Evolutionary conservation across 192 early-diverging fungal genomes (phyloP).

Genomic region (Entomortierella chlamydospora): DNA sequence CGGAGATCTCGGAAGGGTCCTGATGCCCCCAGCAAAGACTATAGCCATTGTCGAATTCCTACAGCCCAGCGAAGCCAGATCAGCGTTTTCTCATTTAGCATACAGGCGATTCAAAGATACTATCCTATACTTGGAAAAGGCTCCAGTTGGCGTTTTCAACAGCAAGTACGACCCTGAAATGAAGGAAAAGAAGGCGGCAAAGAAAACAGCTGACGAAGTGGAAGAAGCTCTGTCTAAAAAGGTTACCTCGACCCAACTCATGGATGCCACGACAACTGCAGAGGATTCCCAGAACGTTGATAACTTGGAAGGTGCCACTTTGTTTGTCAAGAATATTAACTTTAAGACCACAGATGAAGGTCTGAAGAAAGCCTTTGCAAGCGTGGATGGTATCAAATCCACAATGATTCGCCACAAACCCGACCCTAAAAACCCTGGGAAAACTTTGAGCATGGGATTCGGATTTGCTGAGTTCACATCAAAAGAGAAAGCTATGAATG

Average conservation of each 20-base stretch:
- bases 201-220: conserved; percentile 48
- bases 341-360: conserved; percentile 89
- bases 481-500: conserved; percentile 84
- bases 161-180: conserved; percentile 62
- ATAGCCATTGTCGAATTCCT: conserved; percentile 95
- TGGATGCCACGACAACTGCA: conserved; percentile 53
- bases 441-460: conserved; percentile 94
- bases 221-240: conserved; percentile 53
- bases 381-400: conserved; percentile 82
- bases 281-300: conserved; percentile 63
- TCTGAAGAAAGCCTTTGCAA: conserved; percentile 78
- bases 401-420: conserved; percentile 87
- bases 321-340: conserved; percentile 97
- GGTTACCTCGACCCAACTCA: conserved; percentile 60
- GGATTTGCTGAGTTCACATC: conserved; percentile 94
- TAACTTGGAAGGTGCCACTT: conserved; percentile 69
- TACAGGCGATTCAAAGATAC: conserved; percentile 93
- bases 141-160: conserved; percentile 85
- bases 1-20: conserved; percentile 90
- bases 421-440: conserved; percentile 84
- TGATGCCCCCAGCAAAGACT: conserved; percentile 92
- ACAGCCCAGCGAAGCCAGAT: conserved; percentile 89
- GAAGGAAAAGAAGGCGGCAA: conserved; percentile 45
- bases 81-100: conserved; percentile 89
- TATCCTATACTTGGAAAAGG: conserved; percentile 94